phyloP scores from a whole-genome alignment of 345 rosid genomes.

The Trapa incisa region DNA sequence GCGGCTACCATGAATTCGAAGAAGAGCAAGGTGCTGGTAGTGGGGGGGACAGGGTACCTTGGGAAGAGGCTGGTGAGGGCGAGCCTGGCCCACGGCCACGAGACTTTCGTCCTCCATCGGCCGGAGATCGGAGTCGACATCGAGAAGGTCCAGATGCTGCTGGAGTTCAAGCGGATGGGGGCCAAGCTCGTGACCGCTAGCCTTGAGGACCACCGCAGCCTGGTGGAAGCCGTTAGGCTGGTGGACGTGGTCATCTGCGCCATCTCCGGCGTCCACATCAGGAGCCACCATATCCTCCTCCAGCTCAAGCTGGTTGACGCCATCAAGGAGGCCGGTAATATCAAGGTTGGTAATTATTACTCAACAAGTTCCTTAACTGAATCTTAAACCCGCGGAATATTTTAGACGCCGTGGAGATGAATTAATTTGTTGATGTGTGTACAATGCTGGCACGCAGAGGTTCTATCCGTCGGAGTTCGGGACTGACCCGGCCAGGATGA shows the following conservation, averaged over 20 bases:
- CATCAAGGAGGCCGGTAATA: slow-evolving; percentile 74
- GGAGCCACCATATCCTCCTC: slow-evolving; percentile 60
- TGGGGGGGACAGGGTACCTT: slow-evolving; percentile 69
- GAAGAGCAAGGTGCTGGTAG: slow-evolving; percentile 45
- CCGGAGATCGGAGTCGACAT: slow-evolving; percentile 54
- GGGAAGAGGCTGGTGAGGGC: slow-evolving; percentile 77
- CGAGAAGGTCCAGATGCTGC: slow-evolving; percentile 55
- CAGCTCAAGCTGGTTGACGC: slow-evolving; percentile 83
- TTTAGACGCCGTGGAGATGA: neutral
- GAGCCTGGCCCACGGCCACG: slow-evolving; percentile 52
- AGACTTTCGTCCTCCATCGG: slow-evolving; percentile 48
- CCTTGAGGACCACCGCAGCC: slow-evolving; percentile 40
- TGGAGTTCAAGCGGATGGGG: slow-evolving; percentile 48
- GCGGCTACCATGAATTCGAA: slow-evolving; percentile 6
- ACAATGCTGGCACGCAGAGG: slow-evolving; percentile 17
- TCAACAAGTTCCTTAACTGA: too few relatives aligned
- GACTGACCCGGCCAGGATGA: slow-evolving; percentile 38
- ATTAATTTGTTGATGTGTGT: neutral
- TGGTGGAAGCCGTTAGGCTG: slow-evolving; percentile 42
- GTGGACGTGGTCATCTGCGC: slow-evolving; percentile 70
- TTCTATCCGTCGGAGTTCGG: slow-evolving; percentile 53
- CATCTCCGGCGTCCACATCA: slow-evolving; percentile 68
- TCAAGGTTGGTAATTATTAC: slow-evolving; percentile 32
- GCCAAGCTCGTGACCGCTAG: slow-evolving; percentile 49
- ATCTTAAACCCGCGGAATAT: neutral